Percentiles rank a stretch among this genome's conserved stretches.
Conservation (phyloP, 2,329 filamentous ascomycete species). For the Aspergillus proliferans region DNA sequence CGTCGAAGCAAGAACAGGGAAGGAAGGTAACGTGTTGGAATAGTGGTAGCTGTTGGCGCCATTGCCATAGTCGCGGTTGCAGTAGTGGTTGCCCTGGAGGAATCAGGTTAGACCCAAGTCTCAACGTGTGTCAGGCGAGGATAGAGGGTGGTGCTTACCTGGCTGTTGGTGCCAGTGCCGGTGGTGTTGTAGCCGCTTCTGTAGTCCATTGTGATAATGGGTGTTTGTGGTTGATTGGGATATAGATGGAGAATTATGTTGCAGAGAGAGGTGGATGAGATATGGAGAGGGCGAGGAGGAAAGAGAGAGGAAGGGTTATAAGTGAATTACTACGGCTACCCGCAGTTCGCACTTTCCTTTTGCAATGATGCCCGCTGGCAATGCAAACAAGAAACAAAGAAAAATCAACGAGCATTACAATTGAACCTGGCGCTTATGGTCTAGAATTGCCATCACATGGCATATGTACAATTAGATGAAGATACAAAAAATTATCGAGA, state of each 20-base stretch:
- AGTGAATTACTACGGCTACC: too few species aligned
- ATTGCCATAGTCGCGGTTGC: conserved; percentile 57
- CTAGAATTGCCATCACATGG: background rate
- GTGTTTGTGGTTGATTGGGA: background rate
- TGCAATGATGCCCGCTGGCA: too few species aligned
- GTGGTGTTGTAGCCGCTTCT: conserved; percentile 33
- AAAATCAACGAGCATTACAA: too few species aligned
- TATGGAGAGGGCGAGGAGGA: too few species aligned
- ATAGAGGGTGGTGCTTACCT: conserved; percentile 40
- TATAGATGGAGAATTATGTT: background rate
- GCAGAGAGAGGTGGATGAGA: background rate
- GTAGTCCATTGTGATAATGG: conserved; percentile 7
- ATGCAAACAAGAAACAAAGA: too few species aligned
- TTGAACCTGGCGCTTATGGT: background rate
- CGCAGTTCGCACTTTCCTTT: too few species aligned
- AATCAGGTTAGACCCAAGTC: background rate
- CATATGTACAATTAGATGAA: background rate
- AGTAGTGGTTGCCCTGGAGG: conserved; percentile 61
- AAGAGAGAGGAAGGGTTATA: too few species aligned
- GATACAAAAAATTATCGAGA: conserved; percentile 16
- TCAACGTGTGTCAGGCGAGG: background rate
- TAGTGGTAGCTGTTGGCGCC: conserved; percentile 54
- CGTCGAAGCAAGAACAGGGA: too few species aligned
- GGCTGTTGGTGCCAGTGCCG: conserved; percentile 54
- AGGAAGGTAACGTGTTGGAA: conserved; percentile 49